Base-by-base conservation (phyloP, 768 basidiomycete species). In the Leccinum sublutescens region DNA sequence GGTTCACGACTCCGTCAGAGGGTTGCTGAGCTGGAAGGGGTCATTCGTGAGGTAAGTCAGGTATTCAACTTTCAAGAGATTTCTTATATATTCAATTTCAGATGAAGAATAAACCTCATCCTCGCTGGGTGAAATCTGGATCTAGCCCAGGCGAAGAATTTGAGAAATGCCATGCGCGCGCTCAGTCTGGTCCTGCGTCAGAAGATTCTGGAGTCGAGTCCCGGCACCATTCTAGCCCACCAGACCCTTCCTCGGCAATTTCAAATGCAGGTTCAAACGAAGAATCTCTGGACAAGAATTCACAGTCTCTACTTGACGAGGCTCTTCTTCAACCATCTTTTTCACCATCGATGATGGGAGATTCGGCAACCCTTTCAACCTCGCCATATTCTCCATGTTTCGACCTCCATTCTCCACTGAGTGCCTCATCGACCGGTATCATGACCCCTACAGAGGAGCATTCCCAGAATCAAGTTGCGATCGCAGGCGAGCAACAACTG, bases 1-100 rank as follows among this genome's bases (percentile, higher is more conserved):
- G 79, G 79, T 48, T 79, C 83, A 34, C 80, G 85, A 38, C 78
- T 93, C 21, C 80, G 89, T 55, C 83, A 84, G 60, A 83, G 91
- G 50, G 87, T 93, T 23, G 89, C 89, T 27, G 91, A 93, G 66
- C 80, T 93, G 1, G 91, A 93, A 72, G 86, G 88, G 53, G 88
- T 92, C 38, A 87, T 93, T 61, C 83, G 91, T n/a, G 89, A 89
- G 78, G 87, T 86, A 66, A 58, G 71, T 67, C 53, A 25, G 14
- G 6, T 8, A 11, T 23, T n/a, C 15, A 19, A 38, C 12, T 21
- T 54, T 47, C 12, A 17, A 45, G 27, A 5, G 12, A 25, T 19
- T 21, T 31, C 52, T 47, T 14, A 57, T 38, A 56, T 27, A 34
- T 48, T 25, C 21, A 40, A 49, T 25, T 21, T 40, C 49, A 92